Evolutionary conservation across 805 yeast genomes (phyloP), one percentile per base, ranked within the genome.

Genomic region (Schizosaccharomyces octosporus): DNA sequence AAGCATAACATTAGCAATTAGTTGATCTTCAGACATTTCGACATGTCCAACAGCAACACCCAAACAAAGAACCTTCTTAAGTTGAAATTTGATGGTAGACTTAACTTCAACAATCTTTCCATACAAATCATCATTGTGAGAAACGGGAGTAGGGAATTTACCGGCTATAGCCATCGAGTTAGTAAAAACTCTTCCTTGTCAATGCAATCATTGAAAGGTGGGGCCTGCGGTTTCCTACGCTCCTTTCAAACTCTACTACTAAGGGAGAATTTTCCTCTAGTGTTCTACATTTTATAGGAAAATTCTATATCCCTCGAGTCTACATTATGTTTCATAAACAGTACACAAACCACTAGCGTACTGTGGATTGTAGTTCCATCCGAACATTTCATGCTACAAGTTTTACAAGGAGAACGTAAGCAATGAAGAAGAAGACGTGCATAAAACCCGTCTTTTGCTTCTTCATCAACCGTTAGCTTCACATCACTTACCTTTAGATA

Each of bases 131-230:
- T 93, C 99, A 78, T 86, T 82, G 87, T 93, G 98, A 68, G 99
- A 93, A 72, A 93, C 98, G 80, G 99, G 99, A 77, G 97, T 90
- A 79, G 99, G 99, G 96, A 93, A 93, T 90, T 93, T 93, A 85
- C 98, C 98, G 76, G 97, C 97, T 51, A 51, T 51, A 51, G 57
- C 57, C 57, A 51, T 51, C 57, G 57, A 51, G 57, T 51, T 51
- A 51, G 57, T 29, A 51, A 45, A 45, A 45, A 51, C 57, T 51
- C 57, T 51, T 51, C 57, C 57, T 51, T 51, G n/a, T 21, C 57
- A 51, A 51, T 51, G 36, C 13, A 29, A 51, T 19, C 19, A 51
- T 29, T 51, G 57, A 51, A 51, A 51, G 57, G 57, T 51, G 57
- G 19, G 57, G 57, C 57, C 57, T 17, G 21, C 31, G 19, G 36